phyloP scores from a whole-genome alignment of 306 rosid genomes.

The Benincasa hispida region DNA sequence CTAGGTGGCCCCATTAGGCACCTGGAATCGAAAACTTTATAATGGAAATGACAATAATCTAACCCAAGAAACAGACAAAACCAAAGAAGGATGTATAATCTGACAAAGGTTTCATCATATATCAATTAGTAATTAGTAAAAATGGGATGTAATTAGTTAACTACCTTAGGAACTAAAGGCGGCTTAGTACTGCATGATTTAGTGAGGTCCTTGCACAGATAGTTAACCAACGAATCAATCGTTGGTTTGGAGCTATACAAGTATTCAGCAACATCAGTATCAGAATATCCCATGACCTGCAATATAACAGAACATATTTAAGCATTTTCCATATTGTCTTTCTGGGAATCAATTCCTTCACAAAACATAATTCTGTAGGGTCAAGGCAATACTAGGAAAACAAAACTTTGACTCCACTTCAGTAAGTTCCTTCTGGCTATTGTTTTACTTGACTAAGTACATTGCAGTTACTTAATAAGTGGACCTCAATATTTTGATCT shows the following conservation, averaged over 20 bases:
- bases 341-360: background rate
- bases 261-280: conserved; percentile 92
- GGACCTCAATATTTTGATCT: background rate
- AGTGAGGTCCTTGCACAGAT: conserved; percentile 67
- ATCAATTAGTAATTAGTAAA: background rate
- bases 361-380: background rate
- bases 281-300: conserved; percentile 86
- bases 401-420: background rate
- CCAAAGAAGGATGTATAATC: background rate
- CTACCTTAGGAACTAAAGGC: conserved; percentile 88
- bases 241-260: conserved; percentile 55
- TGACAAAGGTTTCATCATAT: background rate
- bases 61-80: background rate
- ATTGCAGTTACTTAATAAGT: background rate
- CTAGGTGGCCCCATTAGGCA: background rate
- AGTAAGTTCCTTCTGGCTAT: background rate
- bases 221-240: conserved; percentile 41
- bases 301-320: conserved; percentile 4
- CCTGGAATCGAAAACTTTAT: background rate
- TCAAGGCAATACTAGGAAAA: background rate
- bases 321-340: background rate
- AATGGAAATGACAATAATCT: background rate
- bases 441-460: background rate
- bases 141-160: conserved; percentile 1
- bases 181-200: conserved; percentile 60